Conservation (phyloP, 495 filamentous ascomycete species). For the Niebla homalea region DNA sequence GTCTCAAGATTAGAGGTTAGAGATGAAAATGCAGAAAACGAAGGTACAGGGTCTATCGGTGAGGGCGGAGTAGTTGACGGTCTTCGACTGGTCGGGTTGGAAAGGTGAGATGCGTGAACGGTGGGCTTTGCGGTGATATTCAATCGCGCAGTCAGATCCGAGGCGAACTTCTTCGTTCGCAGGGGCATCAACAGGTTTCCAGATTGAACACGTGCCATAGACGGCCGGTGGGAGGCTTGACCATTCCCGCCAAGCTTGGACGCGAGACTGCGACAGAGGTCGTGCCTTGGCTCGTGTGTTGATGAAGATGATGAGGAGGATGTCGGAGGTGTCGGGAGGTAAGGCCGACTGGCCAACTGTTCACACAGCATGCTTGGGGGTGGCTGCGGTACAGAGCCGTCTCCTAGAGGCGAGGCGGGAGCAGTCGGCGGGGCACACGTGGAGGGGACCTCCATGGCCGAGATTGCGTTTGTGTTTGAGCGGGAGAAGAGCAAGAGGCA, state of each 20-base stretch:
- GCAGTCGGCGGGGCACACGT: conserved; percentile 11
- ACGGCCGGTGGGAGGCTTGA: conserved; percentile 6
- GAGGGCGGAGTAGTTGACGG: conserved; percentile 43
- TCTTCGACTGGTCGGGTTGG: conserved; percentile 51
- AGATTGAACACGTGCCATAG: conserved; percentile 7
- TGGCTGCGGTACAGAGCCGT: conserved; percentile 13
- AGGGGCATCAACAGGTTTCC: conserved; percentile 10
- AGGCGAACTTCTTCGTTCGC: conserved; percentile 10
- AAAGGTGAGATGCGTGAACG: conserved; percentile 61
- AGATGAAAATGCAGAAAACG: conserved; percentile 40
- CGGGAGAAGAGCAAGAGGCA: conserved; percentile 20
- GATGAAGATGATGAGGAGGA: conserved; percentile 41
- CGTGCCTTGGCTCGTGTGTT: conserved; percentile 33
- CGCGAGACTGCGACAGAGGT: conserved; percentile 17
- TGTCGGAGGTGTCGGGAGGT: conserved; percentile 43
- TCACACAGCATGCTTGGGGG: conserved; percentile 18
- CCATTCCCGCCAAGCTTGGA: neutral
- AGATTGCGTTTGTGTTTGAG: conserved; percentile 19
- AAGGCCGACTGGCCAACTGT: conserved; percentile 2
- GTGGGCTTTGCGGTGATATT: conserved; percentile 50
- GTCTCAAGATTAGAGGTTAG: conserved; percentile 49
- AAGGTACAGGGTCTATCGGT: conserved; percentile 36
- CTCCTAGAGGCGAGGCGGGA: conserved; percentile 20
- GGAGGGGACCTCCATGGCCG: neutral
- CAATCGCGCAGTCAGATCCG: conserved; percentile 43